Base-by-base conservation (phyloP, 2,329 filamentous ascomycete genomes). In the Paraphaeosphaeria minitans region DNA sequence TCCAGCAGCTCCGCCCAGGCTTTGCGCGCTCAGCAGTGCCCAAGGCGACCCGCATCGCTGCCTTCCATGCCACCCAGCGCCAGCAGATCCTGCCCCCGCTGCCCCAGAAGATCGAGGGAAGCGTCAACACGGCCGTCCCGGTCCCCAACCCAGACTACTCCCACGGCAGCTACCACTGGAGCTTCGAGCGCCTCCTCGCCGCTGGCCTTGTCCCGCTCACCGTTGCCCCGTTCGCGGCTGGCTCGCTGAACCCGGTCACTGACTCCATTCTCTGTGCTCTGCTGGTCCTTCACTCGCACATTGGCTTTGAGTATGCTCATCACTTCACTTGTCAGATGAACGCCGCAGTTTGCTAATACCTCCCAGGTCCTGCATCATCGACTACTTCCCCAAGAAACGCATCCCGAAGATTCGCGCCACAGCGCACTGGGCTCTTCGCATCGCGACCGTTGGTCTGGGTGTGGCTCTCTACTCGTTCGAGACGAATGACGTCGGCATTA, bases 151-250 rank as follows among this genome's bases (percentile, higher is more conserved):
- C 91, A 54, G 87, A 85, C 68, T 88, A 94, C 43, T 83, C 87
- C 56, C 92, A 99, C 81, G 95, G 95, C 70, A 96, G 91, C 79
- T 99, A 98, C 84, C 95, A 99, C 86, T 99, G 95, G 95, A 91
- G 90, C 60, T 97, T 97, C 74, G 95, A 99, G 84, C 83, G 92
- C 75, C 77, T 92, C 57, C 82, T 98, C 69, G 89, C 92, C 57
- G 89, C 87, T 57, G 90, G 87, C 56, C 87, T 99, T 62, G 82
- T 99, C 62, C 96, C 95, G 52, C 83, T 99, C 66, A 92, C 90
- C 63, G 84, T 98, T 66, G 89, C 93, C 41, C 95, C 95, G 63
- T 99, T 99, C 80, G 93, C 93, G 61, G 89, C 91, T 60, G 93
- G 93, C 73, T 92, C 92, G 41, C 84, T 98, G 66, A 96, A 97